These are phyloP conservation scores for Fennellomyces sp. DNA, from an alignment of 371 early-diverging fungal species.

Conservation along the genomic window DNA sequence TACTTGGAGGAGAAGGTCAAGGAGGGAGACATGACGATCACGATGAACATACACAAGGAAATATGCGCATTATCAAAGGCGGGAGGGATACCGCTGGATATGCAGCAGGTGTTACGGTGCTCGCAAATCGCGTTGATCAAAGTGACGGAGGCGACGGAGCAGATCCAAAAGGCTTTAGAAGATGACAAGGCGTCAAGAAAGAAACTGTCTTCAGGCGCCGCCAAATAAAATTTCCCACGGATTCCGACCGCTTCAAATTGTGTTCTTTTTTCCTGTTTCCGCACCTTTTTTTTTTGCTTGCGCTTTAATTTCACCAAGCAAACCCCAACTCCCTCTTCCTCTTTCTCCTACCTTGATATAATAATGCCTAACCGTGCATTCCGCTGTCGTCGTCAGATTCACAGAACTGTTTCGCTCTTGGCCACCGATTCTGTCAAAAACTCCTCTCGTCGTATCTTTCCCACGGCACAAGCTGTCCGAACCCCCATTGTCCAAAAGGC, in stretches of 20 bases:
- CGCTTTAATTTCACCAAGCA: not conserved
- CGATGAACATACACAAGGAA: constrained; percentile 90
- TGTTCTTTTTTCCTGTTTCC: not conserved
- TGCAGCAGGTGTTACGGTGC: constrained; percentile 75
- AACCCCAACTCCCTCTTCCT: not conserved
- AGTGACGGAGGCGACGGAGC: constrained; percentile 72
- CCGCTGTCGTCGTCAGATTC: constrained; percentile 1
- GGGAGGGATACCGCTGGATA: constrained; percentile 81
- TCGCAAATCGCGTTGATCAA: constrained; percentile 76
- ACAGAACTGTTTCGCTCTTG: not conserved
- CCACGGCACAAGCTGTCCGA: not conserved
- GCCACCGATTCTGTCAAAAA: not conserved
- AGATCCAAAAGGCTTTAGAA: constrained; percentile 67
- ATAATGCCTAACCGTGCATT: not conserved
- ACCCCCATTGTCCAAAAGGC: not conserved
- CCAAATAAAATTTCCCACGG: constrained; percentile 4
- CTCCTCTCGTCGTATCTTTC: constrained; percentile 2
- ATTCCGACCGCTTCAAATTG: not conserved
- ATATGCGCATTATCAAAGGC: constrained; percentile 90
- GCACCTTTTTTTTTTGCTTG: not conserved
- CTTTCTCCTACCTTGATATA: not conserved
- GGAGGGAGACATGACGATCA: constrained; percentile 84
- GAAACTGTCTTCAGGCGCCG: not conserved
- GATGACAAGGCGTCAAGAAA: constrained; percentile 47
- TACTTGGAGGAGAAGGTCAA: constrained; percentile 83